Base-by-base conservation (phyloP, 495 filamentous ascomycete species). In the Pseudevernia furfuracea region DNA sequence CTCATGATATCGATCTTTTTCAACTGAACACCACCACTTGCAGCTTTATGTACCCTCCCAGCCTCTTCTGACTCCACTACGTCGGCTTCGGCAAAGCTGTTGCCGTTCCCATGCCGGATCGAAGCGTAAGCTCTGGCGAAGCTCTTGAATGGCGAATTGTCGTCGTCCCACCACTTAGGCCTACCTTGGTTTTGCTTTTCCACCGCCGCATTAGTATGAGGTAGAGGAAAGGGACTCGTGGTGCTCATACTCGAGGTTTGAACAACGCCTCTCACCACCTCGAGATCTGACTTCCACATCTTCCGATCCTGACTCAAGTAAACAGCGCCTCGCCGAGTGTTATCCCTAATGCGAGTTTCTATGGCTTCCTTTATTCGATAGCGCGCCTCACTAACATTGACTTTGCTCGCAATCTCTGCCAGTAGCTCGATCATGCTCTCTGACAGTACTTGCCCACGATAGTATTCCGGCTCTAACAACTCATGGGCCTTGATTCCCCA, bases 101-200 rank as follows among this genome's bases (percentile, higher is more conserved):
- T 71, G 38, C 70, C 70, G n/a, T 62, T 63, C 21, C 65, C 70
- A 9, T 49, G 60, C 37, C 52, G 64, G 53, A 70, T 70, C 41
- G 65, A 41, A 25, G 48, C 15, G 41, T 68, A 66, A 19, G 60
- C 53, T 46, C 63, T 61, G 11, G 46, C 60, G 32, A 69, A 71
- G 19, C 36, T 57, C 25, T 61, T 69, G 60, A 66, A 71, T 28
- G 69, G 67, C 34, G 65, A 67, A 11, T 65, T 28, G 6, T 39
- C 43, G 62, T 71, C 69, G 32, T 57, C 58, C 65, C 67, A 67
- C 67, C 67, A 67, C 8, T 67, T 59, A 43, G 34, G 37, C 58
- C 21, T 56, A 36, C 32, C 46, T 53, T 52, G 37, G 46, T 61
- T 25, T 55, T 59, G 43, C 46, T 46, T 43, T 28, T 21, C 43